Percentiles rank a stretch among this genome's conserved stretches.
These are phyloP conservation scores for Dionaea muscipula DNA, from an alignment of 179 eudicot genomes.

Conservation along the genomic window DNA sequence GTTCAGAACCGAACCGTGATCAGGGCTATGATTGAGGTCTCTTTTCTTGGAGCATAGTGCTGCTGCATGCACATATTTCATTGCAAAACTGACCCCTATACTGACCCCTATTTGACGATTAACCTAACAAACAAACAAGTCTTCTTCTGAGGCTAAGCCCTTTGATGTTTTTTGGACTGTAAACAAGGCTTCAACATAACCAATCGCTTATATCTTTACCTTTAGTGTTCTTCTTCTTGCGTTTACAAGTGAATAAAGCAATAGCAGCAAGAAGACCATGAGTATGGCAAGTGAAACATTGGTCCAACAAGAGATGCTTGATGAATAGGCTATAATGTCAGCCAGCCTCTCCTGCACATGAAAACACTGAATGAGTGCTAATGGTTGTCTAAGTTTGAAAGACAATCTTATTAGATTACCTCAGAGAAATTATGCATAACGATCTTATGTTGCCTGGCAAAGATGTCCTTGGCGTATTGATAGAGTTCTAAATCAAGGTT, in stretches of 20 bases:
- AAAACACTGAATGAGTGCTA: neutral
- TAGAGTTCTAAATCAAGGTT: slow-evolving; percentile 78
- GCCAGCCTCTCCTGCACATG: slow-evolving; percentile 35
- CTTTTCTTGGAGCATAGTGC: no score
- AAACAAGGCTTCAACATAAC: no score
- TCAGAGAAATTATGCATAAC: slow-evolving; percentile 10
- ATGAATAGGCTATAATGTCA: slow-evolving; percentile 18
- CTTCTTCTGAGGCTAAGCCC: no score
- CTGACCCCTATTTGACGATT: no score
- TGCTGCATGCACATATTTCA: no score
- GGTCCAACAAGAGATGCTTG: slow-evolving; percentile 28
- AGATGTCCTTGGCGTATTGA: slow-evolving; percentile 54
- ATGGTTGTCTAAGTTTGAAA: no score
- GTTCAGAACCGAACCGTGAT: no score
- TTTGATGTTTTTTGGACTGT: no score
- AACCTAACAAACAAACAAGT: no score
- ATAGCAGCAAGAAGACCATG: slow-evolving; percentile 21
- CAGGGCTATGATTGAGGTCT: no score
- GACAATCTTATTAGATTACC: neutral
- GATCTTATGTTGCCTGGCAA: slow-evolving; percentile 40
- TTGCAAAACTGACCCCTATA: no score
- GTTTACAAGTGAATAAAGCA: slow-evolving; percentile 33
- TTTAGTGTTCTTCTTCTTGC: slow-evolving; percentile 57
- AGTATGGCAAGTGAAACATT: slow-evolving; percentile 18
- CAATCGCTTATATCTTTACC: slow-evolving; percentile 48